These are phyloP conservation scores for Pisolithus tinctorius DNA, from an alignment of 768 basidiomycete genomes.

Conservation along the genomic window DNA sequence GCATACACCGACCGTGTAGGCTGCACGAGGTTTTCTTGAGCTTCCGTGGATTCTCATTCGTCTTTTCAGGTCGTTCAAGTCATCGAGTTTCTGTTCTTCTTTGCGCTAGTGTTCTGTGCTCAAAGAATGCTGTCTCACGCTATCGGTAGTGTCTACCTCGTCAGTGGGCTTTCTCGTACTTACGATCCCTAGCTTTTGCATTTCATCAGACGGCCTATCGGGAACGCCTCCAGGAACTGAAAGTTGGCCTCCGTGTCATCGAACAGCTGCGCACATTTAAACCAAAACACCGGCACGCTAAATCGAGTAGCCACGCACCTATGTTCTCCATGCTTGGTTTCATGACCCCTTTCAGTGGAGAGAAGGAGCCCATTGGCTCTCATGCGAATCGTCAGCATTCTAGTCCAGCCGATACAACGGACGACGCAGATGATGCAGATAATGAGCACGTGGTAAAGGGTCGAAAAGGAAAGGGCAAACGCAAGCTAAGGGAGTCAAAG, in stretches of 20 bases:
- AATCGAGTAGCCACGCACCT: constrained; percentile 37
- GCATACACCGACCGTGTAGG: constrained; percentile 53
- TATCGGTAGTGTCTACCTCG: constrained; percentile 33
- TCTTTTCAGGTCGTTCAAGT: constrained; percentile 47
- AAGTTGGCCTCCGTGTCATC: constrained; percentile 47
- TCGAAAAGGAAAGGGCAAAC: constrained; percentile 26
- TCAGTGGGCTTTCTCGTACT: neutral
- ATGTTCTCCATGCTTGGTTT: constrained; percentile 27
- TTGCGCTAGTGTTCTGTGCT: constrained; percentile 53
- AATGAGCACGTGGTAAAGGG: constrained; percentile 13
- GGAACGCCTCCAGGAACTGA: constrained; percentile 60
- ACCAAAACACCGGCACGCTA: constrained; percentile 34
- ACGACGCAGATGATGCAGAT: constrained; percentile 27
- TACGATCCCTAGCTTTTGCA: constrained; percentile 43
- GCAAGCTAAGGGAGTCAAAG: constrained; percentile 6
- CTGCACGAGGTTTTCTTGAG: neutral
- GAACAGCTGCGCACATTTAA: constrained; percentile 63
- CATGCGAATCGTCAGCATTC: constrained; percentile 26
- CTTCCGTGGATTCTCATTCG: neutral
- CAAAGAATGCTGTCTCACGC: constrained; percentile 68
- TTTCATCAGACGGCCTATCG: constrained; percentile 76
- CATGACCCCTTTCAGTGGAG: constrained; percentile 30
- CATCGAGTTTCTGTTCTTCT: constrained; percentile 71
- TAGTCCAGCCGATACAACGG: constrained; percentile 16
- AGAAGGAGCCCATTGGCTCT: constrained; percentile 40